phyloP scores from a whole-genome alignment of 148 eudicot genomes.

The Amaranthus hypochondriacus region DNA sequence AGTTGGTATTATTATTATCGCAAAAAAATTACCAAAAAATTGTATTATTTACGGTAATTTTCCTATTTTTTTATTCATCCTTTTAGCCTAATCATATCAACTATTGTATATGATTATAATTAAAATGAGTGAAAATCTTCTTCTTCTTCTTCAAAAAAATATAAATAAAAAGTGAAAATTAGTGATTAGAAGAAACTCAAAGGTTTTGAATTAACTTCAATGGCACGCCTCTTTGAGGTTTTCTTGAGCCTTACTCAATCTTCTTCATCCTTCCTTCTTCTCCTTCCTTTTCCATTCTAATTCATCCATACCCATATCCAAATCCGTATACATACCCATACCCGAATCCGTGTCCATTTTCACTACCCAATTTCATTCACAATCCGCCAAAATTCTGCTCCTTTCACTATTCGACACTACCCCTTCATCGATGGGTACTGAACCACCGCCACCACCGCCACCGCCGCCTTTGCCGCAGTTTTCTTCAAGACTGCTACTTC shows the following conservation, averaged over 20 bases:
- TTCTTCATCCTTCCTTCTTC: slow-evolving; percentile 17
- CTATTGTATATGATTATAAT: too few relatives aligned
- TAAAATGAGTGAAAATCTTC: too few relatives aligned
- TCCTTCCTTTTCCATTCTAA: slow-evolving; percentile 2
- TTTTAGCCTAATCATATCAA: too few relatives aligned
- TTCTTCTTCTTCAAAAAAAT: too few relatives aligned
- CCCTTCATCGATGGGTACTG: slow-evolving; percentile 34
- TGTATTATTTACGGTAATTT: too few relatives aligned
- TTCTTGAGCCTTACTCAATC: slow-evolving; percentile 56
- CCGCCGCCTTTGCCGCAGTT: slow-evolving; percentile 13
- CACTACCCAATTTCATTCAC: background rate
- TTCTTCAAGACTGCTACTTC: slow-evolving; percentile 6
- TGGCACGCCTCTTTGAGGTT: slow-evolving; percentile 50
- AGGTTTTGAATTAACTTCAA: slow-evolving; percentile 34
- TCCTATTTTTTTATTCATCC: too few relatives aligned
- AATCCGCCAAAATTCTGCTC: slow-evolving; percentile 27
- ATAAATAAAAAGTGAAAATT: too few relatives aligned
- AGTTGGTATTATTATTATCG: too few relatives aligned
- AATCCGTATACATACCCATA: too few relatives aligned
- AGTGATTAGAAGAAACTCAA: too few relatives aligned
- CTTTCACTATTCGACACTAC: slow-evolving; percentile 25
- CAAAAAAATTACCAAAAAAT: too few relatives aligned
- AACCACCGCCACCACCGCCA: slow-evolving; percentile 24
- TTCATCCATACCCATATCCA: too few relatives aligned
- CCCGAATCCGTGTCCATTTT: background rate